A percentile compares a stretch with the other conserved stretches of the same genome.
Evolutionary conservation across 805 yeast genomes (phyloP).

Genomic region (Lipomyces anomalus): DNA sequence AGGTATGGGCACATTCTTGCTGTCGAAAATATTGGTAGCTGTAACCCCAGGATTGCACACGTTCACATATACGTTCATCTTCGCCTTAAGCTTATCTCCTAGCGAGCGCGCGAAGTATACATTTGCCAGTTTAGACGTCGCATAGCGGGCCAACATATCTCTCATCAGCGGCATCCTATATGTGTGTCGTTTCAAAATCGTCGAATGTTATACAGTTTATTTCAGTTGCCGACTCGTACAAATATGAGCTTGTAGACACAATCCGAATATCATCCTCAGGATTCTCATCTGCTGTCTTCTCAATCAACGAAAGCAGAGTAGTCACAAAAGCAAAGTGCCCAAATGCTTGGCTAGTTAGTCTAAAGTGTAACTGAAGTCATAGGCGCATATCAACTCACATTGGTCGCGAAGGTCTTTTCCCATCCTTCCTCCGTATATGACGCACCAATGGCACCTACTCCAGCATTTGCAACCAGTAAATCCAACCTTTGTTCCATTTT

Average conservation of each 20-base stretch:
- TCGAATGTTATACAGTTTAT: conserved; percentile 13
- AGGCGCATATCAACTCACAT: too few relatives aligned
- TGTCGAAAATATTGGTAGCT: conserved; percentile 14
- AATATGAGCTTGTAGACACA: conserved; percentile 12
- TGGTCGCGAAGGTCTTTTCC: conserved; percentile 20
- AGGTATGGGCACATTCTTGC: conserved; percentile 14
- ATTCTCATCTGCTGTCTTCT: conserved; percentile 11
- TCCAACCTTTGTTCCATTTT: conserved; percentile 44
- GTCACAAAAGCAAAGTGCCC: conserved; percentile 24
- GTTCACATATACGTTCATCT: conserved; percentile 16
- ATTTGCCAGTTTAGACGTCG: conserved; percentile 20
- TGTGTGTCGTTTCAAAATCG: conserved; percentile 5
- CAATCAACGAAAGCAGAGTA: conserved; percentile 17
- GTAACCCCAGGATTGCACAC: conserved; percentile 22
- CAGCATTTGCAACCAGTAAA: conserved; percentile 68
- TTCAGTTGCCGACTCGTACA: conserved; percentile 4
- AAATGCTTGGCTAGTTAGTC: too few relatives aligned
- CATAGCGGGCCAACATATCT: conserved; percentile 16
- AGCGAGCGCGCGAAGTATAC: conserved; percentile 14
- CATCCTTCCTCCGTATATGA: conserved; percentile 20
- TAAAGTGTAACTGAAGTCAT: too few relatives aligned
- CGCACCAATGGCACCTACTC: conserved; percentile 40
- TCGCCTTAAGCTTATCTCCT: conserved; percentile 4
- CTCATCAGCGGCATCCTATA: conserved; percentile 5
- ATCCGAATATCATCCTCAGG: conserved; percentile 13